Evolutionary conservation across 371 early-diverging fungal genomes (phyloP).

Genomic region (Mucor mucedo): DNA sequence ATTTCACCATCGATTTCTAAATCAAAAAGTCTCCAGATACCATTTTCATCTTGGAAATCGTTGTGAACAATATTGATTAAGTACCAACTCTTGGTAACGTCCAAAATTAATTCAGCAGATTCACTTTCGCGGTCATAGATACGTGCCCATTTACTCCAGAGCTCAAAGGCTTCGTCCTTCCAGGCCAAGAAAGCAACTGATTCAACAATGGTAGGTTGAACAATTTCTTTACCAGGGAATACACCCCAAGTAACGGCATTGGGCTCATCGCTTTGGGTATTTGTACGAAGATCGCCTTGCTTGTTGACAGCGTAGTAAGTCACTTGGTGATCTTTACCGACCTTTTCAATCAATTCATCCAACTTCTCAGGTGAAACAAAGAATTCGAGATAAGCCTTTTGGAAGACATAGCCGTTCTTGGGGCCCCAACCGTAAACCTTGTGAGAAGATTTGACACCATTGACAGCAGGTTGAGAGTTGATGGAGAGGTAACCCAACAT

Average conservation of each 20-base stretch:
- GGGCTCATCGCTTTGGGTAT: constrained; percentile 82
- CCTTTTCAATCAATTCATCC: constrained; percentile 69
- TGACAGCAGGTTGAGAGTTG: constrained; percentile 96
- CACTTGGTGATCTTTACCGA: constrained; percentile 69
- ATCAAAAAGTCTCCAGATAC: constrained; percentile 76
- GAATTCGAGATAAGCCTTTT: constrained; percentile 97
- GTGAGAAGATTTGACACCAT: constrained; percentile 85
- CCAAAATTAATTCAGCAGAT: constrained; percentile 64
- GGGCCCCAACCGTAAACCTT: constrained; percentile 95
- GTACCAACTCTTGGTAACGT: constrained; percentile 82
- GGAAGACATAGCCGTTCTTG: constrained; percentile 94
- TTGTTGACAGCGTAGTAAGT: constrained; percentile 94
- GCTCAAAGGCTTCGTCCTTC: constrained; percentile 96
- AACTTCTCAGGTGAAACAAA: constrained; percentile 83
- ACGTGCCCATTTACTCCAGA: constrained; percentile 92
- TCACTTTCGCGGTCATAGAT: constrained; percentile 71
- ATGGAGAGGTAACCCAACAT: constrained; percentile 88
- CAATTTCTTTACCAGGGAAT: constrained; percentile 97
- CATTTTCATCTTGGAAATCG: constrained; percentile 80
- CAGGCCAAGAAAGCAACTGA: constrained; percentile 93
- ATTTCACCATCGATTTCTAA: constrained; percentile 48
- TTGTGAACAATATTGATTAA: constrained; percentile 95
- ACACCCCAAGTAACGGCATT: constrained; percentile 99
- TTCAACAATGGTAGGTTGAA: constrained; percentile 97
- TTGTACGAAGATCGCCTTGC: constrained; percentile 86